Conservation (phyloP, 1,284 basidiomycete species). For the Sporisorium sorghi region DNA sequence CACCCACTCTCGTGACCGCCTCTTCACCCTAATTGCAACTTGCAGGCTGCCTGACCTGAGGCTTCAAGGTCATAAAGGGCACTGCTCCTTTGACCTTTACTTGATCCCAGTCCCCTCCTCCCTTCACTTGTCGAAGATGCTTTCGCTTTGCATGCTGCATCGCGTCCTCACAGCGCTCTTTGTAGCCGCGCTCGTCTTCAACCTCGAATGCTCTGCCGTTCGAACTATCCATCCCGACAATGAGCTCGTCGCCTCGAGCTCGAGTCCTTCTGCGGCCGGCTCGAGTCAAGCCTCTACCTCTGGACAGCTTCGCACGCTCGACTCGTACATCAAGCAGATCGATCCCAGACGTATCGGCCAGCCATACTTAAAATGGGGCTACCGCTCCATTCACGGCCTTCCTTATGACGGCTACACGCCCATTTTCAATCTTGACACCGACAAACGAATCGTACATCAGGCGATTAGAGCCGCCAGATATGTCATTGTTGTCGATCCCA, state of each 20-base stretch:
- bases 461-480: constrained; percentile 8
- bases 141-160: neutral
- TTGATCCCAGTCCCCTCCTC: neutral
- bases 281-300: neutral
- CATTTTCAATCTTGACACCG: neutral
- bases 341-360: neutral
- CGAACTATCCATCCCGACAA: neutral
- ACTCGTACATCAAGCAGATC: neutral
- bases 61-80: too few relatives aligned
- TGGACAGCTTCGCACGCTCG: neutral
- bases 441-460: neutral
- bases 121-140: neutral
- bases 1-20: too few relatives aligned
- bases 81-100: neutral
- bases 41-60: too few relatives aligned
- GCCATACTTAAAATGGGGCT: neutral
- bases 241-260: too few relatives aligned
- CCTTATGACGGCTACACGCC: constrained; percentile 2
- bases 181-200: neutral
- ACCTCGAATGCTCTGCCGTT: neutral
- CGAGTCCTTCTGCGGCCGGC: neutral
- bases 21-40: too few relatives aligned
- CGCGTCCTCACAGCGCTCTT: neutral
- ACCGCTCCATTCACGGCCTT: neutral
- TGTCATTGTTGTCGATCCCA: constrained; percentile 7